These are phyloP conservation scores for Penicillium ucsense DNA, from an alignment of 495 filamentous ascomycete species.

Conservation along the genomic window DNA sequence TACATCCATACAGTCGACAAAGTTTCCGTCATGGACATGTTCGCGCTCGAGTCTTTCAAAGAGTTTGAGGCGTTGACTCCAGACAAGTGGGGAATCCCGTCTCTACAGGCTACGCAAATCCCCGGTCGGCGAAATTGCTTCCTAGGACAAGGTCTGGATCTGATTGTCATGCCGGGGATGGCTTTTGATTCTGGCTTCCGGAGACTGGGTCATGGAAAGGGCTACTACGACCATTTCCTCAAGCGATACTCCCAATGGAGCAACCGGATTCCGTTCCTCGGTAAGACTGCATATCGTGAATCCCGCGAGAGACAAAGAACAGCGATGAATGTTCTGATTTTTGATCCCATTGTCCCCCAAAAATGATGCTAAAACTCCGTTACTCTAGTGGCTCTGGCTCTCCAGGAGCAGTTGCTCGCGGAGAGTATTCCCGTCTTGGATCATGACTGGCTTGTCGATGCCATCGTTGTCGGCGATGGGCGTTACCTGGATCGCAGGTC, in stretches of 20 bases:
- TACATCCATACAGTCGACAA: slow-evolving; percentile 61
- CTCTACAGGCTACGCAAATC: slow-evolving; percentile 53
- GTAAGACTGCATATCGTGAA: slow-evolving; percentile 30
- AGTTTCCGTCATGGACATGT: slow-evolving; percentile 82
- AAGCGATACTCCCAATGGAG: slow-evolving; percentile 50
- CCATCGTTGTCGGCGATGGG: slow-evolving; percentile 53
- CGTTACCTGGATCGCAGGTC: slow-evolving; percentile 27
- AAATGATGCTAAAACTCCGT: slow-evolving; percentile 15
- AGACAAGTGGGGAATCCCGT: slow-evolving; percentile 91
- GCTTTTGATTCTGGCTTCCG: slow-evolving; percentile 73
- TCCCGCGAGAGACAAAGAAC: slow-evolving; percentile 1
- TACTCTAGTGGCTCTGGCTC: slow-evolving; percentile 65
- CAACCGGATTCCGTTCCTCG: slow-evolving; percentile 53
- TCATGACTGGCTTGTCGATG: slow-evolving; percentile 59
- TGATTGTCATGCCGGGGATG: slow-evolving; percentile 89
- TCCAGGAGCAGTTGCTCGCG: slow-evolving; percentile 76
- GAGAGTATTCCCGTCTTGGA: slow-evolving; percentile 56
- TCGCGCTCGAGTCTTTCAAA: slow-evolving; percentile 56
- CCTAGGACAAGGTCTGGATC: slow-evolving; percentile 55
- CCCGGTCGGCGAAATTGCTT: slow-evolving; percentile 58
- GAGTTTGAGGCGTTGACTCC: slow-evolving; percentile 68
- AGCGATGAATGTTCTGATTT: slow-evolving; percentile 4
- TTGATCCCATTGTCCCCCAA: not conserved
- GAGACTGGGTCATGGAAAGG: slow-evolving; percentile 87
- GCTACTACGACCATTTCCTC: slow-evolving; percentile 93